phyloP scores from a whole-genome alignment of 1,284 basidiomycete genomes.

The Moesziomyces antarcticus region DNA sequence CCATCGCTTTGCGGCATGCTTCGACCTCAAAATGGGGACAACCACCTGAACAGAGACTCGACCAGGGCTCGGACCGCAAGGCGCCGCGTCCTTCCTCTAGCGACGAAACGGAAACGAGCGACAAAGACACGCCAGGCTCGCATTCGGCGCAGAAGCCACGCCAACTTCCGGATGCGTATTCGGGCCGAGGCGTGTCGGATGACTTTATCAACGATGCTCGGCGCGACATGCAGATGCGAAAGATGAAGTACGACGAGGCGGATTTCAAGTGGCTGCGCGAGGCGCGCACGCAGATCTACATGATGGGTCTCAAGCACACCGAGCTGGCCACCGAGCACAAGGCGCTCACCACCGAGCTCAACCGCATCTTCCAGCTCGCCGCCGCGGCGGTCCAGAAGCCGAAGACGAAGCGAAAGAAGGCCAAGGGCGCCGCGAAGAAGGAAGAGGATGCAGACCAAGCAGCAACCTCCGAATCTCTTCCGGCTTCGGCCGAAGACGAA shows the following conservation, averaged over 20 bases:
- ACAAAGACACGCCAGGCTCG: background rate
- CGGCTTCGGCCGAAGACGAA: background rate
- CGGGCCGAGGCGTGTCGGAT: constrained; percentile 22
- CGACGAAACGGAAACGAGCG: background rate
- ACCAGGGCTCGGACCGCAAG: constrained; percentile 5
- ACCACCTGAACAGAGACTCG: constrained; percentile 10
- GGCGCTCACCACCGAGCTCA: constrained; percentile 8
- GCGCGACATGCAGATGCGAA: constrained; percentile 31
- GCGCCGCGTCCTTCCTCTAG: background rate
- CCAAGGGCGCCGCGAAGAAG: background rate
- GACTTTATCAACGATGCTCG: constrained; percentile 28
- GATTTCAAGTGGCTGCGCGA: constrained; percentile 29
- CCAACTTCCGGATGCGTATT: constrained; percentile 1
- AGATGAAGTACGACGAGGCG: constrained; percentile 15
- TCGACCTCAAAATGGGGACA: constrained; percentile 4
- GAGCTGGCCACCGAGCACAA: constrained; percentile 23
- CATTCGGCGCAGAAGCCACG: constrained; percentile 6
- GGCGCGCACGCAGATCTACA: constrained; percentile 3
- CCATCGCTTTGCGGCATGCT: constrained; percentile 13
- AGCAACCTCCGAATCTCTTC: background rate
- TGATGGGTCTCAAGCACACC: constrained; percentile 10
- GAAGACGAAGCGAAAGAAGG: constrained; percentile 3
- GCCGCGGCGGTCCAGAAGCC: constrained; percentile 10
- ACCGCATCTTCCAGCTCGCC: background rate
- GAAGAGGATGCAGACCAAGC: background rate